Conservation (phyloP, 139 green algal genomes). For the Chlamydomonas sp. region DNA sequence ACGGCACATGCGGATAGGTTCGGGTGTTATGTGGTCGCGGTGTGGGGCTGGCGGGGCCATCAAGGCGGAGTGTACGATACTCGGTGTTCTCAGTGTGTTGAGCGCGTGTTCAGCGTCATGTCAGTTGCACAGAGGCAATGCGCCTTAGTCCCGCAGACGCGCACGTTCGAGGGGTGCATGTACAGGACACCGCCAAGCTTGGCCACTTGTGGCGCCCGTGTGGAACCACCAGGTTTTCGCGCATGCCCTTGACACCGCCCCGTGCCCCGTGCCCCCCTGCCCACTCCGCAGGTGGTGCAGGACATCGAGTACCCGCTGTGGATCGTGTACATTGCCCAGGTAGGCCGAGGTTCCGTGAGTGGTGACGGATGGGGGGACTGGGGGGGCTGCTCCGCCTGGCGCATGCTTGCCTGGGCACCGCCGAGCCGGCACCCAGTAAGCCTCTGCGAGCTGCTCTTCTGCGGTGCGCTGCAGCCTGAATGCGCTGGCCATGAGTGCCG, state of each 20-base stretch:
- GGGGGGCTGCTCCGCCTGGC: not conserved
- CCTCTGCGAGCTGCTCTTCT: not conserved
- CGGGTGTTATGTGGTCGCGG: no score
- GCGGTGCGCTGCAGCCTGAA: not conserved
- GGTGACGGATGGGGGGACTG: not conserved
- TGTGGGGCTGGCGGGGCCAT: no score
- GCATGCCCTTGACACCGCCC: not conserved
- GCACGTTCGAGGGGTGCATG: no score
- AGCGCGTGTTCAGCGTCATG: no score
- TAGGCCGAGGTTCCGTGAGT: not conserved
- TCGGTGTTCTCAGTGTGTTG: no score
- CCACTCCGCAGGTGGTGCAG: conserved; percentile 58
- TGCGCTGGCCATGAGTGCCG: not conserved
- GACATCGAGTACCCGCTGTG: conserved; percentile 73
- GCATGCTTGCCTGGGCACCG: no score
- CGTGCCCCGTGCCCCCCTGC: not conserved
- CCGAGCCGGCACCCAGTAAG: not conserved
- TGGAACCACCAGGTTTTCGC: not conserved
- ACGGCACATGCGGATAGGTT: not conserved
- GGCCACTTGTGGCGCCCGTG: not conserved
- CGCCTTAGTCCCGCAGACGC: no score
- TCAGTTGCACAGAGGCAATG: no score
- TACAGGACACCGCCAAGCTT: no score
- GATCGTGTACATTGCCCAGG: conserved; percentile 67
- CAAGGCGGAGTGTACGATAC: no score